Percentiles rank a stretch among this genome's conserved stretches.
These are phyloP conservation scores for Ceratobasidium sp. DNA, from an alignment of 1,284 basidiomycete genomes.

Conservation along the genomic window DNA sequence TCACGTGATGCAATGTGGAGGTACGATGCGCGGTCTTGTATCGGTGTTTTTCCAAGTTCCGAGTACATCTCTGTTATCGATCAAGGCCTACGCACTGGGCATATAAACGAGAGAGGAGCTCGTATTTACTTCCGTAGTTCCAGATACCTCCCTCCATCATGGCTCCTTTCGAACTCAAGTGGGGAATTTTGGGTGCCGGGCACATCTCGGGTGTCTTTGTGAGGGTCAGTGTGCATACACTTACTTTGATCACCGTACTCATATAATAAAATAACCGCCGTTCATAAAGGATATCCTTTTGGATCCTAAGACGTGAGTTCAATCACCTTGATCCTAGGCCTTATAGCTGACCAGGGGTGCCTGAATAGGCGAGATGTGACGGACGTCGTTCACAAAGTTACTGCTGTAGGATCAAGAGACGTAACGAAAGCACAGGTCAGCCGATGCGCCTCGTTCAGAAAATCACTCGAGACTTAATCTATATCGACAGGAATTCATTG, in stretches of 20 bases:
- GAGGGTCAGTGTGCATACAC: slow-evolving; percentile 37
- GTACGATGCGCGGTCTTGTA: slow-evolving; percentile 5
- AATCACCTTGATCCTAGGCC: neutral
- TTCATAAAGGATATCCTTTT: slow-evolving; percentile 43
- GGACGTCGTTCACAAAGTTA: slow-evolving; percentile 82
- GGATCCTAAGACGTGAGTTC: slow-evolving; percentile 47
- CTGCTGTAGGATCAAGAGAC: slow-evolving; percentile 83
- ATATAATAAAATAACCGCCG: neutral
- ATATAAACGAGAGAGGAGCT: neutral
- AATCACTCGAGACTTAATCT: neutral
- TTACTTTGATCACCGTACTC: neutral
- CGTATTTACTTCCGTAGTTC: neutral
- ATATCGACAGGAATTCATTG: slow-evolving; percentile 26
- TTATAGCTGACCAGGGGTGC: neutral
- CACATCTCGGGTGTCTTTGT: slow-evolving; percentile 47
- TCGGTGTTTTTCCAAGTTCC: slow-evolving; percentile 3
- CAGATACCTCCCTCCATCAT: neutral
- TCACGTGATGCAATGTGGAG: slow-evolving; percentile 7
- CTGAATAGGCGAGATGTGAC: slow-evolving; percentile 64
- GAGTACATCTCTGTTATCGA: neutral
- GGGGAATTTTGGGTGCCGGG: slow-evolving; percentile 48
- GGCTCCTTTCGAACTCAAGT: slow-evolving; percentile 38
- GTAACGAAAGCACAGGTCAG: slow-evolving; percentile 69
- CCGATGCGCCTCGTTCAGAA: neutral
- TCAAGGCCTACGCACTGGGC: neutral